These are phyloP conservation scores for Heliosperma pusillum DNA, from an alignment of 148 eudicot species.

Conservation along the genomic window DNA sequence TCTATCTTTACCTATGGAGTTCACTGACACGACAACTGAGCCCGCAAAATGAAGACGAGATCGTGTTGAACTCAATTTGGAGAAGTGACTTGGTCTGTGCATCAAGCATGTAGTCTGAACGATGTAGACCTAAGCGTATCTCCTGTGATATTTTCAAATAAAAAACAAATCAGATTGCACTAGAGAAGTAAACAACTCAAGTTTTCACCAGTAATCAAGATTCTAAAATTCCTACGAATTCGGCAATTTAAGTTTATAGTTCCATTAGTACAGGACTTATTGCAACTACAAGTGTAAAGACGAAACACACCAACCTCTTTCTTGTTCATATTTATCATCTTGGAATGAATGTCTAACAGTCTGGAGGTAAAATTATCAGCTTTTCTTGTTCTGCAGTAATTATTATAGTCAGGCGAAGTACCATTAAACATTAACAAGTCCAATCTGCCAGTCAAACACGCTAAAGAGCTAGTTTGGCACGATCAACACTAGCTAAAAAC, in stretches of 20 bases:
- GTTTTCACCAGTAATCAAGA: not conserved
- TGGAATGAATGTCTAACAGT: slow-evolving; percentile 83
- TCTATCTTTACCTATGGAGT: slow-evolving; percentile 72
- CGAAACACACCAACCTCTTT: slow-evolving; percentile 54
- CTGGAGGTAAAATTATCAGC: slow-evolving; percentile 85
- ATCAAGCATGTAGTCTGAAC: slow-evolving; percentile 99
- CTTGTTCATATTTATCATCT: slow-evolving; percentile 74
- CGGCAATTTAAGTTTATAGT: too few relatives aligned
- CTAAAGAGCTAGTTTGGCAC: not conserved
- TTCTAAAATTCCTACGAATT: not conserved
- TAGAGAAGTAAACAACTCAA: not conserved
- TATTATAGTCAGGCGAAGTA: slow-evolving; percentile 4
- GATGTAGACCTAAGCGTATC: slow-evolving; percentile 92
- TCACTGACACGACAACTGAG: slow-evolving; percentile 72
- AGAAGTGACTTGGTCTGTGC: slow-evolving; percentile 82
- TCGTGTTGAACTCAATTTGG: slow-evolving; percentile 93
- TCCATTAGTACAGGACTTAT: not conserved
- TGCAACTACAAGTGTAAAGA: not conserved
- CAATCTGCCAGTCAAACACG: not conserved
- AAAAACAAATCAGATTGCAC: slow-evolving; percentile 5
- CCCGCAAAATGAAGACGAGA: slow-evolving; percentile 83
- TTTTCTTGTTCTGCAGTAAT: slow-evolving; percentile 62
- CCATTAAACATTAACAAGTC: not conserved
- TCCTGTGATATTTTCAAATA: slow-evolving; percentile 38
- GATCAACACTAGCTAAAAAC: not conserved